Conservation (phyloP, 345 rosid genomes). For the Melaleuca quinquenervia region DNA sequence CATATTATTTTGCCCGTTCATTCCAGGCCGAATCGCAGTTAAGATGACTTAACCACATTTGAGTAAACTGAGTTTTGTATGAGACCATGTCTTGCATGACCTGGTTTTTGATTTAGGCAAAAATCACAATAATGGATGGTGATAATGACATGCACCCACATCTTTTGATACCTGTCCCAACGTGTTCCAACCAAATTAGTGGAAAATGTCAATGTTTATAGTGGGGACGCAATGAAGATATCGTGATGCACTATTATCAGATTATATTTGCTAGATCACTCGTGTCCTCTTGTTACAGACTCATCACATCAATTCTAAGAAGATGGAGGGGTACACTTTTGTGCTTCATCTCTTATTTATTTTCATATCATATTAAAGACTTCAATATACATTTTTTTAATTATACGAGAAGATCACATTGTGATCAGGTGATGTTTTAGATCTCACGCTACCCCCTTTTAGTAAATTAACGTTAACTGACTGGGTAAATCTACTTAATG, state of each 20-base stretch:
- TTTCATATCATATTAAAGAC: background rate
- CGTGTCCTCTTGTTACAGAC: background rate
- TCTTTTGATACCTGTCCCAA: background rate
- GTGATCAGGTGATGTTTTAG: background rate
- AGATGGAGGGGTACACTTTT: background rate
- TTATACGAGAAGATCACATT: background rate
- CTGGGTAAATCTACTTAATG: background rate
- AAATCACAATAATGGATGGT: background rate
- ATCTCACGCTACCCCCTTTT: background rate
- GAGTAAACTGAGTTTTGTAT: background rate
- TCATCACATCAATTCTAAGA: background rate
- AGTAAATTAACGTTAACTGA: background rate
- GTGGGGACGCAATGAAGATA: background rate
- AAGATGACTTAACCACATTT: background rate
- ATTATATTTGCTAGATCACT: background rate
- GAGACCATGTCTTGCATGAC: conserved; percentile 4
- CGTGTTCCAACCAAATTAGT: background rate
- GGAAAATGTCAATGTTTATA: background rate
- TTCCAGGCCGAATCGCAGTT: background rate
- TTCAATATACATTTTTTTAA: background rate
- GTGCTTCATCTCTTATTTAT: background rate
- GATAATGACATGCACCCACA: background rate
- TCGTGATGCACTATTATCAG: background rate
- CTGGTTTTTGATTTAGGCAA: background rate
- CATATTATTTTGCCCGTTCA: background rate